phyloP scores from a whole-genome alignment of 805 yeast genomes.

The Candida taoyuanica region DNA sequence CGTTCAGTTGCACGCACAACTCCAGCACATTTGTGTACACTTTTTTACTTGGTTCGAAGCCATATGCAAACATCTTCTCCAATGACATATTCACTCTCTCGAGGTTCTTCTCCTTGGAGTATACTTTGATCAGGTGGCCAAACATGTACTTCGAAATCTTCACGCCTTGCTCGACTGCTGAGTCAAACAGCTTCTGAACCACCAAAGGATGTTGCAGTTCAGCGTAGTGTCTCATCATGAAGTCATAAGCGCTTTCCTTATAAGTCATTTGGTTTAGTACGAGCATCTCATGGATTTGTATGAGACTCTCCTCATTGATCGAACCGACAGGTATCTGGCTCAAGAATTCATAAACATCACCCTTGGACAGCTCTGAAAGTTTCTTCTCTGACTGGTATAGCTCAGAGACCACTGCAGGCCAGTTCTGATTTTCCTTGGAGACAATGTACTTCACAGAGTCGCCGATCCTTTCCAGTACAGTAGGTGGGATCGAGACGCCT shows the following conservation, averaged over 20 bases:
- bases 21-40: conserved; percentile 57
- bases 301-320: conserved; percentile 27
- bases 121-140: conserved; percentile 38
- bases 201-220: conserved; percentile 22
- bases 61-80: conserved; percentile 24
- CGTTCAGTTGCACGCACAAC: conserved; percentile 49
- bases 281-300: conserved; percentile 30
- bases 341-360: conserved; percentile 33
- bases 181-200: conserved; percentile 32
- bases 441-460: conserved; percentile 37
- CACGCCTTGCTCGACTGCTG: conserved; percentile 23
- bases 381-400: conserved; percentile 29
- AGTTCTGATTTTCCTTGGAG: conserved; percentile 37
- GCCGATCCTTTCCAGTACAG: conserved; percentile 36
- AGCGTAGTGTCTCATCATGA: conserved; percentile 34
- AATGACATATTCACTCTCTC: conserved; percentile 20
- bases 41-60: conserved; percentile 37
- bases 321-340: conserved; percentile 33
- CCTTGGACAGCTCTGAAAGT: conserved; percentile 27
- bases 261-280: conserved; percentile 27
- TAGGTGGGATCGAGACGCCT: conserved; percentile 30
- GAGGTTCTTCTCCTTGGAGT: conserved; percentile 32
- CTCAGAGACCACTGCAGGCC: conserved; percentile 33
- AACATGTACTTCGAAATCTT: conserved; percentile 34
- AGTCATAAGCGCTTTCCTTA: conserved; percentile 31